These are phyloP conservation scores for Fusarium palustre DNA, from an alignment of 2,329 filamentous ascomycete genomes.

Conservation along the genomic window DNA sequence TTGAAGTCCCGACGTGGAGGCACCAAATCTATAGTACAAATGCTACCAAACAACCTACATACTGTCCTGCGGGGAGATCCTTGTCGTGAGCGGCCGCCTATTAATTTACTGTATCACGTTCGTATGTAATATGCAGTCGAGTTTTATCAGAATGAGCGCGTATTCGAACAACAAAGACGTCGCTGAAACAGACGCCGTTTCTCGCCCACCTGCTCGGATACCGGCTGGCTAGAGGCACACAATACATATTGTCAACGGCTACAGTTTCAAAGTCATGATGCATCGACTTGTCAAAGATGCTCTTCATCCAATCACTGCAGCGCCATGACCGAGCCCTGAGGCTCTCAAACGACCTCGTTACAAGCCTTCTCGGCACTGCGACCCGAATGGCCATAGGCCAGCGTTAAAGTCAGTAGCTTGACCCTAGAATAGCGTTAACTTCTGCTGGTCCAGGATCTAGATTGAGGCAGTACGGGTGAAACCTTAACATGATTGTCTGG, in stretches of 20 bases:
- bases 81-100: constrained; percentile 39
- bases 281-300: neutral
- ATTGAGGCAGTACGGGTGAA: constrained; percentile 33
- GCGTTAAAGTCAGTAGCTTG: neutral
- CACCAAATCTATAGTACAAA: constrained; percentile 12
- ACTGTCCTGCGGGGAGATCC: constrained; percentile 11
- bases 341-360: neutral
- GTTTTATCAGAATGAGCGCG: neutral
- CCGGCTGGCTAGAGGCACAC: constrained; percentile 5
- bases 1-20: constrained; percentile 6
- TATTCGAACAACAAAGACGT: constrained; percentile 4
- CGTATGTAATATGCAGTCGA: neutral
- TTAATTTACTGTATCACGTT: constrained; percentile 10
- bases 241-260: constrained; percentile 2
- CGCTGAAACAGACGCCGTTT: constrained; percentile 15
- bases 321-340: neutral
- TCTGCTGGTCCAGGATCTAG: constrained; percentile 4
- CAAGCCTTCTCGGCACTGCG: constrained; percentile 6
- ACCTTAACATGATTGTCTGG: constrained; percentile 25
- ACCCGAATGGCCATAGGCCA: constrained; percentile 1
- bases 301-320: constrained; percentile 9
- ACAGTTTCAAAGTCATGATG: constrained; percentile 26
- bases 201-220: neutral
- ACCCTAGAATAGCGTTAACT: neutral
- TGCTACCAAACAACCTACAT: neutral